Percentiles rank a stretch among this genome's conserved stretches.
These are phyloP conservation scores for Xylariaceae sp. DNA, from an alignment of 2,329 filamentous ascomycete genomes.

Conservation along the genomic window DNA sequence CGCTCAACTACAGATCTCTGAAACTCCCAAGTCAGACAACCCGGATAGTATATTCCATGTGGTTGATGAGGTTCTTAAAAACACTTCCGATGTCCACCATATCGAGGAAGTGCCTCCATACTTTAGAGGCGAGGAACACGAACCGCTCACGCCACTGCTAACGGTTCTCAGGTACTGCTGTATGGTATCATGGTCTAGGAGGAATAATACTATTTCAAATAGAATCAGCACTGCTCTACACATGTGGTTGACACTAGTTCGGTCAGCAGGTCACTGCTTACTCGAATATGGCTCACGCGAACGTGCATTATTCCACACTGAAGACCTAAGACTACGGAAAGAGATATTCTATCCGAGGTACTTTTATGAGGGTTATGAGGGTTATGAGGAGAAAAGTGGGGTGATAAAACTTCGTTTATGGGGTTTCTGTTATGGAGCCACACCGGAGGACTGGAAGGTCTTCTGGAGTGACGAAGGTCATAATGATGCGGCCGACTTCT, in stretches of 20 bases:
- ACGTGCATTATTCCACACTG: too few species aligned
- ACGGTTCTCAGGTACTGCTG: background rate
- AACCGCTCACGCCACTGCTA: background rate
- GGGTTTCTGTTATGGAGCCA: slow-evolving; percentile 12
- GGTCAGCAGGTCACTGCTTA: too few species aligned
- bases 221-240: too few species aligned
- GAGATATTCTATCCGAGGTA: background rate
- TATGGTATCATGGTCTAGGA: background rate
- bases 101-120: background rate
- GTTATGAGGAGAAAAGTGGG: background rate
- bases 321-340: too few species aligned
- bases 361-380: background rate
- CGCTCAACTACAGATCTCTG: background rate
- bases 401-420: background rate
- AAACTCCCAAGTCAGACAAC: background rate
- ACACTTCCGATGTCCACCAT: slow-evolving; percentile 1
- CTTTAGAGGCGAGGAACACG: too few species aligned
- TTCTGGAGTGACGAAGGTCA: slow-evolving; percentile 16
- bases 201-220: too few species aligned
- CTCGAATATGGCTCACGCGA: too few species aligned
- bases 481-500: slow-evolving; percentile 19
- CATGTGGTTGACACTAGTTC: too few species aligned
- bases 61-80: background rate
- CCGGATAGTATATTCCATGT: slow-evolving; percentile 2
- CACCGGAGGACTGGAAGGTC: slow-evolving; percentile 18